A percentile compares a stretch with the other conserved stretches of the same genome.
Evolutionary conservation across 441 rosid genomes (phyloP).

Genomic region (Francoa sonchifolia): DNA sequence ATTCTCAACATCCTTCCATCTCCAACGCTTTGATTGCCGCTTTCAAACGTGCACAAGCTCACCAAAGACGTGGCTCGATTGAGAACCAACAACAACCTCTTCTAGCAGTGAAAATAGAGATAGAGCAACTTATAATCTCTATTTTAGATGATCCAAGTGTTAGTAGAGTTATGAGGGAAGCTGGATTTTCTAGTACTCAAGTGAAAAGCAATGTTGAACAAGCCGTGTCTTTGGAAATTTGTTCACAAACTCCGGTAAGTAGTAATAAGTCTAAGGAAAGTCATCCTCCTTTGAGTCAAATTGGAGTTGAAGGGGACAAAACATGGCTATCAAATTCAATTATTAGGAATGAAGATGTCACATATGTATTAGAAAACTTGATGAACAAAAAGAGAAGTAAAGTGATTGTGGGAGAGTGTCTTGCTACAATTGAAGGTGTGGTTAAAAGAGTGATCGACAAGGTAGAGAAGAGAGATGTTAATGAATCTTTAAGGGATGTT

Average conservation of each 20-base stretch:
- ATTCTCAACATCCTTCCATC: conserved; percentile 39
- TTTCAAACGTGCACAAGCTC: conserved; percentile 72
- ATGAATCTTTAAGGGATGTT: conserved; percentile 32
- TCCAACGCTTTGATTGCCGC: conserved; percentile 69
- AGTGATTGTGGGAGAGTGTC: conserved; percentile 50
- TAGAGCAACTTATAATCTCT: conserved; percentile 59
- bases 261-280: conserved; percentile 37
- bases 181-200: conserved; percentile 61
- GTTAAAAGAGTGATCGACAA: conserved; percentile 33
- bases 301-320: conserved; percentile 9
- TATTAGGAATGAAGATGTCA: conserved; percentile 38
- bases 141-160: conserved; percentile 69
- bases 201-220: conserved; percentile 55
- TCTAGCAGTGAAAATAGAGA: conserved; percentile 49
- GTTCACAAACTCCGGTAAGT: conserved; percentile 22
- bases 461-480: conserved; percentile 43
- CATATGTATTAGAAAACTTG: conserved; percentile 39
- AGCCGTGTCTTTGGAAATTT: conserved; percentile 32
- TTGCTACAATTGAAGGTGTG: conserved; percentile 29
- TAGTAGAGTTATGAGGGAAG: conserved; percentile 71
- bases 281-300: conserved; percentile 11
- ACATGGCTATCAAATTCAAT: conserved; percentile 16
- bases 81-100: conserved; percentile 59
- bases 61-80: conserved; percentile 61
- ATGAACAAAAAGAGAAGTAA: conserved; percentile 27